Evolutionary conservation across 768 basidiomycete genomes (phyloP).

Genomic region (Serendipita sp.): DNA sequence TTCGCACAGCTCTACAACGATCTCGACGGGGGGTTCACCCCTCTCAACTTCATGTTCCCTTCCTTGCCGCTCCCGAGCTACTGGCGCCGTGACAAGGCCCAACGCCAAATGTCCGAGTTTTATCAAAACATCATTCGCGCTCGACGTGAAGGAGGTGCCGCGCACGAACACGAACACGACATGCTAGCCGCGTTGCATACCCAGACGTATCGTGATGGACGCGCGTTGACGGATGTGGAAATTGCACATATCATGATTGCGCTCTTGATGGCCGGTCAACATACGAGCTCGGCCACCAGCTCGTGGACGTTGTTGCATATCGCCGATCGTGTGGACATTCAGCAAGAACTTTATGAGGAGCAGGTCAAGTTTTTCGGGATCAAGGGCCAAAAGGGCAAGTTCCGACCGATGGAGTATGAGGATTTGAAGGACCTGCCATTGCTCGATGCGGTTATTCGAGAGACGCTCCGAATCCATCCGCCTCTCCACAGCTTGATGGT

Average conservation of each 20-base stretch:
- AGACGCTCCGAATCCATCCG: conserved; percentile 84
- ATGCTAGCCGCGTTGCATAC: conserved; percentile 82
- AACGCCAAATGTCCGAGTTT: conserved; percentile 85
- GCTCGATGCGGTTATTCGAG: conserved; percentile 80
- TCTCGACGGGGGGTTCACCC: conserved; percentile 91
- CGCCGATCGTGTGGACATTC: conserved; percentile 55
- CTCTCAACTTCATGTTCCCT: conserved; percentile 89
- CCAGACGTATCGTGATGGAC: conserved; percentile 73
- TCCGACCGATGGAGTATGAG: conserved; percentile 72
- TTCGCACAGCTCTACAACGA: conserved; percentile 78
- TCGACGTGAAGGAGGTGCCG: conserved; percentile 14
- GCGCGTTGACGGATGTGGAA: conserved; percentile 66
- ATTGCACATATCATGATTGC: conserved; percentile 99
- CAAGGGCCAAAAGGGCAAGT: conserved; percentile 47
- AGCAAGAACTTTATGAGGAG: conserved; percentile 73
- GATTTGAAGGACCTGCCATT: conserved; percentile 70
- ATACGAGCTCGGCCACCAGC: conserved; percentile 85
- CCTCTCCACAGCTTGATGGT: conserved; percentile 84
- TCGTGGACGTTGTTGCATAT: conserved; percentile 86
- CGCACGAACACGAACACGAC: conserved; percentile 45
- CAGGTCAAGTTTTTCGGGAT: conserved; percentile 69
- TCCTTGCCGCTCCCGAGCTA: conserved; percentile 86
- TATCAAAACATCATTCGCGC: conserved; percentile 70
- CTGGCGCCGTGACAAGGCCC: conserved; percentile 73
- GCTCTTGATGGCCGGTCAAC: conserved; percentile 97